Evolutionary conservation across 345 rosid genomes (phyloP).

Genomic region (Salix arbutifolia): DNA sequence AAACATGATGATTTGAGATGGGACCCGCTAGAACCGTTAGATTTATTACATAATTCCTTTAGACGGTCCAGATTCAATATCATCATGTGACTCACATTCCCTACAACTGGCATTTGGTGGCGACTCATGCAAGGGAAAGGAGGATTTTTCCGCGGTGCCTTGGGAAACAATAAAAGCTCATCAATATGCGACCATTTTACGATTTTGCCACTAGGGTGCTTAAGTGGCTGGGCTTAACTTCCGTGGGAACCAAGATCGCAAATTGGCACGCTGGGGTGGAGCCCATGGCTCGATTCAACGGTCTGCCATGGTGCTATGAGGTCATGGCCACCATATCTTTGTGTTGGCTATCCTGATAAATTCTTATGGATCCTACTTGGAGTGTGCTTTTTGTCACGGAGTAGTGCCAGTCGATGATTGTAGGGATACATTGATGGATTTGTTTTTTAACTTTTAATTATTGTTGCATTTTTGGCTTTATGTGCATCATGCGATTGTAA

Average conservation of each 20-base stretch:
- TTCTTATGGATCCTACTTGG: slow-evolving; percentile 6
- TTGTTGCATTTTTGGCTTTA: background rate
- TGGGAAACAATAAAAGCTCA: background rate
- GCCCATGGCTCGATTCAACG: slow-evolving; percentile 35
- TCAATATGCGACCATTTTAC: background rate
- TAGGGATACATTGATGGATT: background rate
- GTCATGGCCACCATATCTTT: slow-evolving; percentile 4
- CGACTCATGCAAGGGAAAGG: background rate
- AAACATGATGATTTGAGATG: slow-evolving; percentile 16
- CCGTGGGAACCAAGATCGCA: slow-evolving; percentile 2
- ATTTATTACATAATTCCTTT: background rate
- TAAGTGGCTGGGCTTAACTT: slow-evolving; percentile 7
- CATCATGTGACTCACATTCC: slow-evolving; percentile 3
- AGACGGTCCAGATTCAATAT: slow-evolving; percentile 13
- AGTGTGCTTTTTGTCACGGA: background rate
- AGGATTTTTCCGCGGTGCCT: background rate
- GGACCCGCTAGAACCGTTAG: slow-evolving; percentile 12
- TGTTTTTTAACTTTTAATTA: background rate
- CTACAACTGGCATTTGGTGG: background rate
- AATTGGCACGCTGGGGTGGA: slow-evolving; percentile 15
- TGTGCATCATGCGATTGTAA: background rate
- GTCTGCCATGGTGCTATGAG: slow-evolving; percentile 15
- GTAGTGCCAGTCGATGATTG: background rate
- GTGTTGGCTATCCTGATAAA: background rate
- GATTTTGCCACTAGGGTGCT: background rate